A percentile compares a stretch with the other conserved stretches of the same genome.
phyloP scores from a whole-genome alignment of 129 eudicot species.

The Calendula officinalis region DNA sequence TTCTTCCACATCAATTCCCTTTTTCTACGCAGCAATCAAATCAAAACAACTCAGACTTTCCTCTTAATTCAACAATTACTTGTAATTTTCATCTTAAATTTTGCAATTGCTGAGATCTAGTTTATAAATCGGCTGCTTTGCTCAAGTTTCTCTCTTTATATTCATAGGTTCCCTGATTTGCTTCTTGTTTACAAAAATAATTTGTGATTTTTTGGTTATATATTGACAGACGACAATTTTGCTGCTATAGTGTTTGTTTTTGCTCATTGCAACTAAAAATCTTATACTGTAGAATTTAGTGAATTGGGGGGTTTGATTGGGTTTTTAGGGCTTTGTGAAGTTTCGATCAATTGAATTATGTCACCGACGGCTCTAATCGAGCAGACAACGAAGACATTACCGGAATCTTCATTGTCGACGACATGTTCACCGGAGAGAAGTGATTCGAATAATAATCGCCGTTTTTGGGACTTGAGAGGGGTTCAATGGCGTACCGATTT shows the following conservation, averaged over 20 bases:
- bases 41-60: background rate
- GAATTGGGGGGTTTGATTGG: background rate
- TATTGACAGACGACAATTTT: conserved; percentile 1
- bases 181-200: conserved; percentile 15
- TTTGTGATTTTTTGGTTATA: background rate
- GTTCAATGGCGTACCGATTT: conserved; percentile 88
- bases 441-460: conserved; percentile 26
- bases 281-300: background rate
- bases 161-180: conserved; percentile 14
- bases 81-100: no score
- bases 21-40: conserved; percentile 5
- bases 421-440: conserved; percentile 27
- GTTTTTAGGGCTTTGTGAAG: conserved; percentile 8
- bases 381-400: conserved; percentile 29
- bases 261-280: conserved; percentile 11
- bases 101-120: no score
- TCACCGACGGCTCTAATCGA: conserved; percentile 32
- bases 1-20: conserved; percentile 23
- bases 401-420: conserved; percentile 31
- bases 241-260: conserved; percentile 9
- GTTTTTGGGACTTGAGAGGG: conserved; percentile 65
- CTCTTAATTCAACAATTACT: no score
- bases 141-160: conserved; percentile 2
- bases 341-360: conserved; percentile 13
- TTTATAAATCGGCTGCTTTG: background rate